These are phyloP conservation scores for Penicillium arizonense DNA, from an alignment of 495 filamentous ascomycete species.

Conservation along the genomic window DNA sequence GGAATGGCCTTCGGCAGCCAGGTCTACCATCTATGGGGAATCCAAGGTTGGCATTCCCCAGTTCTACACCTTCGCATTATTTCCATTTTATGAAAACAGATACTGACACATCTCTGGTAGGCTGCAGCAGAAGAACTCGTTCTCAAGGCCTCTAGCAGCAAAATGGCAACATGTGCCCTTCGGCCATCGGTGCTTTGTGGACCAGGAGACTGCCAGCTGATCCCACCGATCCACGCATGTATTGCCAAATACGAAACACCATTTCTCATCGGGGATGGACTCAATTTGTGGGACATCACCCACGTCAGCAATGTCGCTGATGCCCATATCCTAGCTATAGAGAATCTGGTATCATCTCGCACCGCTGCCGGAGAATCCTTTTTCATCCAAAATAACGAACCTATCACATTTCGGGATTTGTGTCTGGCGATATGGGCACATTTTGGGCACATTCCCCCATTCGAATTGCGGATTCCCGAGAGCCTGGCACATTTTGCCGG, in stretches of 20 bases:
- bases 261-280: slow-evolving; percentile 55
- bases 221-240: slow-evolving; percentile 54
- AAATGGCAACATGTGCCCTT: slow-evolving; percentile 53
- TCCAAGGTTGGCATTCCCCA: slow-evolving; percentile 46
- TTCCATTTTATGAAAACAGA: not conserved
- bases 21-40: slow-evolving; percentile 56
- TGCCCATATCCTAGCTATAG: slow-evolving; percentile 60
- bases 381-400: slow-evolving; percentile 64
- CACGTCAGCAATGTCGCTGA: slow-evolving; percentile 61
- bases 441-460: slow-evolving; percentile 55
- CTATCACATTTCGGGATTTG: slow-evolving; percentile 59
- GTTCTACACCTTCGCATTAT: not conserved
- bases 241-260: slow-evolving; percentile 55
- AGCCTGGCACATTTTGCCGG: slow-evolving; percentile 49
- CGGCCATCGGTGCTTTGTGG: slow-evolving; percentile 59
- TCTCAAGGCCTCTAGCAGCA: slow-evolving; percentile 42
- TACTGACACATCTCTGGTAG: slow-evolving; percentile 23
- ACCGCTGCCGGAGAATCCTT: slow-evolving; percentile 62
- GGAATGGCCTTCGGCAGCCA: slow-evolving; percentile 44
- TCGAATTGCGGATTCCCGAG: slow-evolving; percentile 51
- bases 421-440: slow-evolving; percentile 58
- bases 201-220: slow-evolving; percentile 51
- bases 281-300: slow-evolving; percentile 61
- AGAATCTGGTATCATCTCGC: slow-evolving; percentile 52
- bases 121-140: slow-evolving; percentile 56